phyloP scores from a whole-genome alignment of 2,329 filamentous ascomycete species.

The Pleurostoma richardsiae region DNA sequence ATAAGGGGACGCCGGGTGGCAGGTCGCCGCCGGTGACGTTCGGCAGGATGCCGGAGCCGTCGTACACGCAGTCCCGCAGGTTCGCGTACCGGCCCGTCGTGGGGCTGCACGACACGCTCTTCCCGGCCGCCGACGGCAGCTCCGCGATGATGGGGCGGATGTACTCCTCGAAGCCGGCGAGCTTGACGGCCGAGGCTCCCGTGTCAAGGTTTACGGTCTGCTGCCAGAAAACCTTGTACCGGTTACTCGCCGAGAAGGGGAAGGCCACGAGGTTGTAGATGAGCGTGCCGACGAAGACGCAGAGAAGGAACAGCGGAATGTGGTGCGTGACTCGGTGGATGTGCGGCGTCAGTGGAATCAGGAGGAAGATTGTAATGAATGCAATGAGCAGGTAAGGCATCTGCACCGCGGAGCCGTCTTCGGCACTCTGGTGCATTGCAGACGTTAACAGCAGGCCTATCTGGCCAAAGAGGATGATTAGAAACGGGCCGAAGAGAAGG shows the following conservation, averaged over 20 bases:
- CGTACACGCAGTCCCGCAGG: constrained; percentile 65
- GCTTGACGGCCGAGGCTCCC: constrained; percentile 62
- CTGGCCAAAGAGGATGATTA: constrained; percentile 72
- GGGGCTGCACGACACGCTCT: constrained; percentile 48
- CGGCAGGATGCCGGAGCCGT: constrained; percentile 46
- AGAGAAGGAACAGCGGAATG: constrained; percentile 69
- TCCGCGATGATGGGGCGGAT: constrained; percentile 60
- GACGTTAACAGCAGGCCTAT: constrained; percentile 68
- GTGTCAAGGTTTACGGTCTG: constrained; percentile 75
- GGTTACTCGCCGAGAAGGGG: constrained; percentile 75
- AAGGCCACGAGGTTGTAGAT: constrained; percentile 85
- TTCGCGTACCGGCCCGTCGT: constrained; percentile 36
- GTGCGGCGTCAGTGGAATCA: constrained; percentile 77
- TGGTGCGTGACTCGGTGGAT: constrained; percentile 83
- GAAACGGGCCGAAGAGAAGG: constrained; percentile 71
- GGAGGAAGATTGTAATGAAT: constrained; percentile 61
- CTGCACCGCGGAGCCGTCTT: constrained; percentile 72
- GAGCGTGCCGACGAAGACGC: constrained; percentile 68
- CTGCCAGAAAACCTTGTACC: constrained; percentile 83
- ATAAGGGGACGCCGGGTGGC: constrained; percentile 31
- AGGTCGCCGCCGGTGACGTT: constrained; percentile 56
- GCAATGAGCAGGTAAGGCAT: constrained; percentile 68
- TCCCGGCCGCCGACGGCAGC: constrained; percentile 66
- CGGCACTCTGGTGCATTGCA: constrained; percentile 72
- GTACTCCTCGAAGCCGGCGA: constrained; percentile 65